Base-by-base conservation (phyloP, 2,329 filamentous ascomycete species). In the Trematosphaeria pertusa region DNA sequence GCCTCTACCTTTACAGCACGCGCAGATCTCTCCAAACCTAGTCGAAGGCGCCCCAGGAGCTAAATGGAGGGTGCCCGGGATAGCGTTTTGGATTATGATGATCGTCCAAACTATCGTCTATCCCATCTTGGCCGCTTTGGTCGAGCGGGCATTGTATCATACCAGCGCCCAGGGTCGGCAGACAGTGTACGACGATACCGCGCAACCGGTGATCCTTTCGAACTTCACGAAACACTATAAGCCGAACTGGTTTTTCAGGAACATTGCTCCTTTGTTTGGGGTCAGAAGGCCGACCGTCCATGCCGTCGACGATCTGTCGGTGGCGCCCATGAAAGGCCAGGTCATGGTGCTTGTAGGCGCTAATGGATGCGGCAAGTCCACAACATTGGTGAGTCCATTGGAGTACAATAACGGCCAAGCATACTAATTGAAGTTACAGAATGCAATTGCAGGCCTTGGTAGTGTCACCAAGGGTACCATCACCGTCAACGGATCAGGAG, bases 311-410 rank as follows among this genome's bases (percentile, higher is more conserved):
- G 77, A 84, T 28, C 73, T 96, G 17, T 86, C 79, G 24, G 74
- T 96, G 21, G 78, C 80, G 6, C 87, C 88, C 2, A 77, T 81
- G 2, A 82, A 84, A 51, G 91, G 91, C 0, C 86, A 95, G 60
- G 94, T 96, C 35, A 80, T 93, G 59, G 88, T 91, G 1, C 77
- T 96, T 0, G 80, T 96, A 0, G 91, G 91, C 17, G 89, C 90
- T 5, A 96, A 96, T 67, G 91, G 91, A 12, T 89, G 85, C 58
- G 91, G 91, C 21, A 96, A 96, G 69, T 89, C 85, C 43, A 96
- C 91, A 0, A 94, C 91, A 0, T 36, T 50, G 30, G 42, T 79
- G 95, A 6, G 39, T 32, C n/a, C n/a, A n/a, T n/a, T n/a, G n/a
- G n/a, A n/a, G n/a, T n/a, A n/a, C n/a, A n/a, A n/a, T n/a, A n/a